phyloP scores from a whole-genome alignment of 2,329 filamentous ascomycete species.

The Diaporthe nobilis region DNA sequence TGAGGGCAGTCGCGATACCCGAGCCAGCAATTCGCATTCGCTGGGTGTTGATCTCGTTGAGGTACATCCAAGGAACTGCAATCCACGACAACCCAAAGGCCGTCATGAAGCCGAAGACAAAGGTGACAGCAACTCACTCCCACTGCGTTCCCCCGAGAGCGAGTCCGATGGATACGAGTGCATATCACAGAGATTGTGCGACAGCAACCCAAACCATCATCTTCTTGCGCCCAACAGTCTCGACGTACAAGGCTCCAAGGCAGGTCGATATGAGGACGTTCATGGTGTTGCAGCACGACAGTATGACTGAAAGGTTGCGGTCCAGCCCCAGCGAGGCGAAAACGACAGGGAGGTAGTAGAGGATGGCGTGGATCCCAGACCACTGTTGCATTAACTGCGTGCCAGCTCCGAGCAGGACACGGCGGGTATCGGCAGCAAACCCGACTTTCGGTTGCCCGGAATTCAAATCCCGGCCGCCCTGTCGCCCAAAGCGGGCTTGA shows the following conservation, averaged over 20 bases:
- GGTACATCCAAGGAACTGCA: slow-evolving; percentile 23
- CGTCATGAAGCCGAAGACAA: slow-evolving; percentile 5
- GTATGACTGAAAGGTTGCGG: too few species aligned
- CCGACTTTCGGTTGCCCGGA: background rate
- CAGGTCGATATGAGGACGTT: too few species aligned
- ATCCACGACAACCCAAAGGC: slow-evolving; percentile 21
- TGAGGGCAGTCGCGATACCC: slow-evolving; percentile 11
- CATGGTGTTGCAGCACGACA: too few species aligned
- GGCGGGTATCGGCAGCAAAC: background rate
- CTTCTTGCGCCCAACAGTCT: too few species aligned
- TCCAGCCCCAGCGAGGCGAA: too few species aligned
- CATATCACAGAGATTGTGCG: background rate
- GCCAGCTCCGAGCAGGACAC: too few species aligned
- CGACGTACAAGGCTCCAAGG: too few species aligned
- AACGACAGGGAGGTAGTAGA: too few species aligned
- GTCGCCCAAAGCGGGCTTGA: background rate
- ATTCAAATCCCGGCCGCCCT: background rate
- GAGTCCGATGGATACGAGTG: background rate
- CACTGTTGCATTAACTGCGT: too few species aligned
- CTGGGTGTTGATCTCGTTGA: slow-evolving; percentile 22
- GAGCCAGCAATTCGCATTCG: slow-evolving; percentile 24
- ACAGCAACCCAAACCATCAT: background rate
- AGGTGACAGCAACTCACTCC: background rate
- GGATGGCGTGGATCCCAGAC: too few species aligned
- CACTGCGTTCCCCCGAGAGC: background rate